Percentiles rank a stretch among this genome's conserved stretches.
phyloP scores from a whole-genome alignment of 352 stramenopile genomes.

The Blastocystis sp. region DNA sequence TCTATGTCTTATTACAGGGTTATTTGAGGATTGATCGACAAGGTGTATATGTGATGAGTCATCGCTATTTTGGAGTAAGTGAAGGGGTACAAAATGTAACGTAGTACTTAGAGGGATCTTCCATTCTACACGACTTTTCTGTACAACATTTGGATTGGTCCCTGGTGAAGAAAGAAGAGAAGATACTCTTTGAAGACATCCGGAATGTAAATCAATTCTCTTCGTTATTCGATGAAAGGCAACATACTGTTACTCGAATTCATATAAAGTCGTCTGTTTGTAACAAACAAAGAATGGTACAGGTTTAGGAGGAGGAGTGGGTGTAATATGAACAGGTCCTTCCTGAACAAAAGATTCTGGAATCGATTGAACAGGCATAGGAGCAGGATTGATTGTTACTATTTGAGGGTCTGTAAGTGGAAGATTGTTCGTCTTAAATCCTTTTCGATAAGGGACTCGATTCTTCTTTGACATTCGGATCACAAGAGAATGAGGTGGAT shows the following conservation, averaged over 20 bases:
- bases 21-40: constrained; percentile 25
- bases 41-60: constrained; percentile 40
- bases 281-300: background rate
- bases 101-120: background rate
- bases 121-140: constrained; percentile 28
- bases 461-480: background rate
- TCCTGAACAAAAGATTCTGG: background rate
- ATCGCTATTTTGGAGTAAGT: constrained; percentile 38
- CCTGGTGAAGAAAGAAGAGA: background rate
- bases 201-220: constrained; percentile 9
- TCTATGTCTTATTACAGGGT: constrained; percentile 9
- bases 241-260: constrained; percentile 13
- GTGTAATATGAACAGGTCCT: background rate
- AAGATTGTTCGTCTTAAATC: background rate
- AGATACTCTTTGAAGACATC: constrained; percentile 16
- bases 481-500: background rate
- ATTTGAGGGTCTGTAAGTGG: background rate
- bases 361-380: background rate
- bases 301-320: background rate
- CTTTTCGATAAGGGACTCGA: background rate
- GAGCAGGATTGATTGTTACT: background rate
- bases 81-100: background rate
- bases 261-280: background rate
- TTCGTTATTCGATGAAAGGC: background rate
- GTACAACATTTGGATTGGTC: constrained; percentile 27